A percentile compares a stretch with the other conserved stretches of the same genome.
phyloP scores from a whole-genome alignment of 2,329 filamentous ascomycete genomes.

The Xylariaceae sp. region DNA sequence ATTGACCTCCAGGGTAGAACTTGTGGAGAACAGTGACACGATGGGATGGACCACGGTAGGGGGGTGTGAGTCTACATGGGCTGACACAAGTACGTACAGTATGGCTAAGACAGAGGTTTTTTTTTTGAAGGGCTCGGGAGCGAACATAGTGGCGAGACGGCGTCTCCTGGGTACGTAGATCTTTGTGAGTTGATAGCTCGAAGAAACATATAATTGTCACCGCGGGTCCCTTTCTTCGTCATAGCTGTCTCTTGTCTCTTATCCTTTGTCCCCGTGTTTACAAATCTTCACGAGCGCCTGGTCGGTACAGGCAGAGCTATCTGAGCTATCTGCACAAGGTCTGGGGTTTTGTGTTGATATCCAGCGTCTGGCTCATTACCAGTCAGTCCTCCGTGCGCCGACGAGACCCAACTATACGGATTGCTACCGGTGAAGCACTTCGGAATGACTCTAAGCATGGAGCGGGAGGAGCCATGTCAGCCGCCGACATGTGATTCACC shows the following conservation, averaged over 20 bases:
- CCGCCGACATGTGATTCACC: neutral
- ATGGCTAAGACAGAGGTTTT: neutral
- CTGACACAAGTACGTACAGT: neutral
- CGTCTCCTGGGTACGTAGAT: neutral
- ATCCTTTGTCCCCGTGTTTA: neutral
- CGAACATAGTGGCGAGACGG: neutral
- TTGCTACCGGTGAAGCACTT: neutral
- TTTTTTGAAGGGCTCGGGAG: neutral
- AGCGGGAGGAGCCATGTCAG: neutral
- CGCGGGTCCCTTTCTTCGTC: neutral
- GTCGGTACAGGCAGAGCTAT: neutral
- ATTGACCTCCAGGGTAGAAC: neutral
- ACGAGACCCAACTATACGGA: neutral
- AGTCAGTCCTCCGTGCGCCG: neutral
- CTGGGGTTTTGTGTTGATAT: neutral
- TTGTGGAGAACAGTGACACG: neutral
- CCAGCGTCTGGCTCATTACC: neutral
- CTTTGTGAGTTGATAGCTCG: neutral
- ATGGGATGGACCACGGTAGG: slow-evolving; percentile 2
- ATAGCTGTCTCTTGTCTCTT: neutral
- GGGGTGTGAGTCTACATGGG: neutral
- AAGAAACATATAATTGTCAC: neutral
- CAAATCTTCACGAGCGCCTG: neutral
- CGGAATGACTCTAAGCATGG: neutral
- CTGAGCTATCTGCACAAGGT: neutral